These are phyloP conservation scores for Aspergillus fijiensis DNA, from an alignment of 2,329 filamentous ascomycete genomes.

Conservation along the genomic window DNA sequence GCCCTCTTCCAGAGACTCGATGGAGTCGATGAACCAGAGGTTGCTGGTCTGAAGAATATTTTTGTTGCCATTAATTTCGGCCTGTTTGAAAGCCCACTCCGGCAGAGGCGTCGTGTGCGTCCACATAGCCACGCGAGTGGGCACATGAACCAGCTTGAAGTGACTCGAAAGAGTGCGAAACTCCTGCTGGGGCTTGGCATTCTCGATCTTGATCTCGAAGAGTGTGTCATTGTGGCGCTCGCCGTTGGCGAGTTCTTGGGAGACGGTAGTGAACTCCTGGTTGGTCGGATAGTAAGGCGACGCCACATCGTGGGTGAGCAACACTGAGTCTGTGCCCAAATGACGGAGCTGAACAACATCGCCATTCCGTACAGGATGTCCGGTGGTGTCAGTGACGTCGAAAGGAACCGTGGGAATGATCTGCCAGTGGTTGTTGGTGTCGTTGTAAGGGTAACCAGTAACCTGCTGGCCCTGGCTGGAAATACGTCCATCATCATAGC, in stretches of 20 bases:
- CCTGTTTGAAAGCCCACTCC: slow-evolving; percentile 95
- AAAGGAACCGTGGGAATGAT: slow-evolving; percentile 67
- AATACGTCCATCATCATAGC: slow-evolving; percentile 95
- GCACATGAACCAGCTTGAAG: slow-evolving; percentile 93
- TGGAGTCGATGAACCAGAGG: slow-evolving; percentile 89
- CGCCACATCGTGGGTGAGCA: slow-evolving; percentile 93
- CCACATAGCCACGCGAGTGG: slow-evolving; percentile 98
- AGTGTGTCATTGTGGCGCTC: slow-evolving; percentile 82
- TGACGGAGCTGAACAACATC: slow-evolving; percentile 86
- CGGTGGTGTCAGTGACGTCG: slow-evolving; percentile 56
- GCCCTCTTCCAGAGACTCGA: slow-evolving; percentile 73
- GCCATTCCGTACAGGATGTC: slow-evolving; percentile 72
- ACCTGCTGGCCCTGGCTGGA: slow-evolving; percentile 98
- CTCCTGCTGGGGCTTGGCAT: slow-evolving; percentile 74
- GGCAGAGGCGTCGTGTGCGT: slow-evolving; percentile 93
- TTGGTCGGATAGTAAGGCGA: slow-evolving; percentile 96
- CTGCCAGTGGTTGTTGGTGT: slow-evolving; percentile 99
- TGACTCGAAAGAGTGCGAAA: slow-evolving; percentile 89
- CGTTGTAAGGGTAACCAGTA: slow-evolving; percentile 95
- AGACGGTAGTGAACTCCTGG: slow-evolving; percentile 92
- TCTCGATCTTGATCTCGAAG: slow-evolving; percentile 89
- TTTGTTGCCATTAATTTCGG: slow-evolving; percentile 99
- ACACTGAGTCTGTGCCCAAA: slow-evolving; percentile 76
- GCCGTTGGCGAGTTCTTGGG: slow-evolving; percentile 68
- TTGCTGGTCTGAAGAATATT: slow-evolving; percentile 86